Evolutionary conservation across 202 grass and related monocot genomes (phyloP), one percentile per base, ranked within the genome.

Genomic region (Zoysia matrella): DNA sequence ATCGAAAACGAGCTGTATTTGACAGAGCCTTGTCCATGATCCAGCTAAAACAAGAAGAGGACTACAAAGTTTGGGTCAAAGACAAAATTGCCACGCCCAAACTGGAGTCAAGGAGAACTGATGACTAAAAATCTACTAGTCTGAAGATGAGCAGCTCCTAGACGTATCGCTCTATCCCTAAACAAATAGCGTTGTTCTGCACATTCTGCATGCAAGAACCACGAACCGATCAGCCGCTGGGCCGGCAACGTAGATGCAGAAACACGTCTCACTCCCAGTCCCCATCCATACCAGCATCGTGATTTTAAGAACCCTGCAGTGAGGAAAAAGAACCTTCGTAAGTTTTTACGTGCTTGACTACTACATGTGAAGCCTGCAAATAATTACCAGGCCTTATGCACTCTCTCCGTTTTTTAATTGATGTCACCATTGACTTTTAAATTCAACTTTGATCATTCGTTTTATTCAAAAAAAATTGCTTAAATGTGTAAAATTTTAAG

Each of bases 231-330:
- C n/a, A 68, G 45, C 11, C 60, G 44, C 36, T 44, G 7, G 22
- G 22, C 22, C 22, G 65, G 36, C 39, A 60, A 52, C 4, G 40
- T 6, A 78, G 5, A 58, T 67, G 10, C 43, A 51, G 60, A 3
- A 65, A 52, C 52, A 40, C 67, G 30, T 86, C 36, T n/a, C 52
- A 42, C 13, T 72, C 40, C 73, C 60, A 48, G 15, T 57, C 85
- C 42, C 22, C 43, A 11, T 82, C 79, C 44, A 66, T 2, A 5
- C 51, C 60, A 73, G 45, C 44, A 69, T 16, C 30, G 4, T 2
- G 11, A 70, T 56, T 58, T 13, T 58, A 2, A 14, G 58, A 43
- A 66, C 74, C 68, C 86, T 88, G 54, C 67, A 64, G 18, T 79
- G 44, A 60, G 2, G 63, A 52, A 51, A 22, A 22, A 22, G 22